These are phyloP conservation scores for Hericium alpestre DNA, from an alignment of 768 basidiomycete genomes.

Conservation along the genomic window DNA sequence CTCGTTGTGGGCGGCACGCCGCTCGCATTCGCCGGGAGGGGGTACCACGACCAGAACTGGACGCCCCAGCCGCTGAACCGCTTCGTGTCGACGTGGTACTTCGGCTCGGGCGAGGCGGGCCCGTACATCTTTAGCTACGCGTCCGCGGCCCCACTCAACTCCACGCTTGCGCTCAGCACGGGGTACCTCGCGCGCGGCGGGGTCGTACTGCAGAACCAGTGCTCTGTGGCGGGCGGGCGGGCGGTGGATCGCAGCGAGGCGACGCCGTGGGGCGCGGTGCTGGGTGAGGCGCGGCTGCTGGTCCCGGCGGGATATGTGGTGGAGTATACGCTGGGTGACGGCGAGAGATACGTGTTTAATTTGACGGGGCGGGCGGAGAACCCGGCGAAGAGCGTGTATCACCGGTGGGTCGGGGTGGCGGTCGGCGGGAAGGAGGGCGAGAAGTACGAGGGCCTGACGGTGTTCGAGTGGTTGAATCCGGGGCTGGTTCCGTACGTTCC, in stretches of 20 bases:
- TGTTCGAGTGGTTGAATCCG: slow-evolving; percentile 12
- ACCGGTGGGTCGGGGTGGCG: slow-evolving; percentile 16
- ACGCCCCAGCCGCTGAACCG: slow-evolving; percentile 13
- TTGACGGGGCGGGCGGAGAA: slow-evolving; percentile 11
- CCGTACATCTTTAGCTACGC: slow-evolving; percentile 15
- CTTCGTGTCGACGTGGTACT: slow-evolving; percentile 15
- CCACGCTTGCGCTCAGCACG: slow-evolving; percentile 13
- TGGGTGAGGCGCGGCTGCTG: slow-evolving; percentile 8
- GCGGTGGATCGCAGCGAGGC: slow-evolving; percentile 10
- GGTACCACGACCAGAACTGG: slow-evolving; percentile 19
- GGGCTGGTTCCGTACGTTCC: slow-evolving; percentile 1
- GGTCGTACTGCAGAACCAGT: slow-evolving; percentile 18
- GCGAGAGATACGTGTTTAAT: slow-evolving; percentile 14
- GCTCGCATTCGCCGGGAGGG: slow-evolving; percentile 14
- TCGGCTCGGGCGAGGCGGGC: slow-evolving; percentile 14
- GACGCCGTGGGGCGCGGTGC: slow-evolving; percentile 11
- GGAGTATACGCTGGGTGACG: slow-evolving; percentile 15
- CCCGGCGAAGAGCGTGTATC: slow-evolving; percentile 15
- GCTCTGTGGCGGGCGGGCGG: slow-evolving; percentile 12
- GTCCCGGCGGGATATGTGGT: slow-evolving; percentile 15
- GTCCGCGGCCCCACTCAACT: slow-evolving; percentile 8
- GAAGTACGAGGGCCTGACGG: neutral
- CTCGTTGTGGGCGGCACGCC: slow-evolving; percentile 12
- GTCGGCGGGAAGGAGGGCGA: slow-evolving; percentile 8
- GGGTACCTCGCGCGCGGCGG: slow-evolving; percentile 16